phyloP scores from a whole-genome alignment of 2,329 filamentous ascomycete species.

The Pseudogymnoascus sp. region DNA sequence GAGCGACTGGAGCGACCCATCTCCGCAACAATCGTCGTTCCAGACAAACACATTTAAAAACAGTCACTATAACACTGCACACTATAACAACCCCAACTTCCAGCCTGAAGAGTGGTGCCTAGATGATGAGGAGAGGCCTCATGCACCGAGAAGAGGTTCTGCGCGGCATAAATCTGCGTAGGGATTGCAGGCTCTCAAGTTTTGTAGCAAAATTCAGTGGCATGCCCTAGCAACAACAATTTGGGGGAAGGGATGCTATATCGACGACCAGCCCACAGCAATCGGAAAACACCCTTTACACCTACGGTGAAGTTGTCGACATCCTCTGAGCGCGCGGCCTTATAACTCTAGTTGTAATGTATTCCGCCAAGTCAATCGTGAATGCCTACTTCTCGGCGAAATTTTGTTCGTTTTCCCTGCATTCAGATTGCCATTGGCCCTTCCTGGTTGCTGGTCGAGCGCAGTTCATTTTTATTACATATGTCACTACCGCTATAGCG shows the following conservation, averaged over 20 bases:
- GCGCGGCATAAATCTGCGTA: neutral
- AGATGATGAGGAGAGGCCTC: slow-evolving; percentile 24
- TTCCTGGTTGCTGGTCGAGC: no score
- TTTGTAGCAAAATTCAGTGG: neutral
- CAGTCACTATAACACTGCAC: slow-evolving; percentile 58
- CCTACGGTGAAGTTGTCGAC: no score
- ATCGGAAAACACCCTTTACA: no score
- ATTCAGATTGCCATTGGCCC: no score
- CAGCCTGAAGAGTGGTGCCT: slow-evolving; percentile 45
- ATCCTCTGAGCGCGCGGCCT: no score
- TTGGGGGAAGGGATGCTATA: no score
- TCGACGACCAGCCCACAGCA: no score
- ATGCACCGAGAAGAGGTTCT: neutral
- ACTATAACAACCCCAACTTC: slow-evolving; percentile 58
- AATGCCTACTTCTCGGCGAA: slow-evolving; percentile 66
- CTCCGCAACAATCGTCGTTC: slow-evolving; percentile 21
- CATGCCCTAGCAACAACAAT: neutral
- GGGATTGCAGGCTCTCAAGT: neutral
- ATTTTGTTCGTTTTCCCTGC: no score
- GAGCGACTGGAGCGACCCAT: slow-evolving; percentile 24
- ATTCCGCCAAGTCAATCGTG: slow-evolving; percentile 57
- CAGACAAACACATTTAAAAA: slow-evolving; percentile 56
- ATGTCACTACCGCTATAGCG: no score
- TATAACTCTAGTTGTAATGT: slow-evolving; percentile 66
- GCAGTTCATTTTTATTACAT: no score